Percentiles rank a stretch among this genome's conserved stretches.
These are phyloP conservation scores for Fusarium humuli DNA, from an alignment of 2,329 filamentous ascomycete species.

Conservation along the genomic window DNA sequence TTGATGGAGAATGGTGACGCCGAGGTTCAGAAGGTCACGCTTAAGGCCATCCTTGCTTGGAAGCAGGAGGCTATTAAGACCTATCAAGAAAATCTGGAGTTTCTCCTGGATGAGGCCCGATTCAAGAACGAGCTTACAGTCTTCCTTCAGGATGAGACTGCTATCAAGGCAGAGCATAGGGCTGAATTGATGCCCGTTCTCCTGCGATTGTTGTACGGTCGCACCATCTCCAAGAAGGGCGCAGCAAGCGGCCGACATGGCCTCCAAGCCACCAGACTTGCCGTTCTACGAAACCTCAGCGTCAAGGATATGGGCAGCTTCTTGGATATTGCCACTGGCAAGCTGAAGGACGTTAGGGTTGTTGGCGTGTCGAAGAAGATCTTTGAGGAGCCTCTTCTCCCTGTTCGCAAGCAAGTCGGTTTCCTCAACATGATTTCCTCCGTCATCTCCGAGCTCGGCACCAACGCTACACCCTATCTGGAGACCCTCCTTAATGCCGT, in stretches of 20 bases:
- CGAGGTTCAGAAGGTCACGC: conserved; percentile 85
- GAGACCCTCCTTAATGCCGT: conserved; percentile 78
- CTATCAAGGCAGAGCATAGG: conserved; percentile 80
- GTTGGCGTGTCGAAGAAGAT: conserved; percentile 64
- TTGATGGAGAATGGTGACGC: conserved; percentile 89
- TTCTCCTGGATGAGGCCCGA: conserved; percentile 87
- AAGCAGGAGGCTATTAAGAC: conserved; percentile 79
- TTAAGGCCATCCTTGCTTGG: conserved; percentile 90
- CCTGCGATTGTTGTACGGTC: conserved; percentile 87
- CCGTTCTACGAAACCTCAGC: conserved; percentile 81
- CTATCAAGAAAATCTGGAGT: conserved; percentile 87
- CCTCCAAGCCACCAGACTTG: conserved; percentile 82
- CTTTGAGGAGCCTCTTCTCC: conserved; percentile 70
- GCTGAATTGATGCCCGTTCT: conserved; percentile 84
- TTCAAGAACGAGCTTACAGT: conserved; percentile 96
- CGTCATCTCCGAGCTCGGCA: conserved; percentile 85
- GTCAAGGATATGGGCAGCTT: conserved; percentile 82
- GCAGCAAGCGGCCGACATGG: conserved; percentile 81
- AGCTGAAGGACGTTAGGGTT: conserved; percentile 71
- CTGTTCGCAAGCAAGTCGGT: conserved; percentile 85
- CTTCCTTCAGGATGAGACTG: conserved; percentile 80
- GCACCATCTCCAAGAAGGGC: conserved; percentile 85
- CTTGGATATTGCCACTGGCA: conserved; percentile 82
- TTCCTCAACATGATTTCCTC: conserved; percentile 92
- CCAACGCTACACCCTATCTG: conserved; percentile 75